phyloP scores from a whole-genome alignment of 306 rosid genomes.

The Glycine soja region DNA sequence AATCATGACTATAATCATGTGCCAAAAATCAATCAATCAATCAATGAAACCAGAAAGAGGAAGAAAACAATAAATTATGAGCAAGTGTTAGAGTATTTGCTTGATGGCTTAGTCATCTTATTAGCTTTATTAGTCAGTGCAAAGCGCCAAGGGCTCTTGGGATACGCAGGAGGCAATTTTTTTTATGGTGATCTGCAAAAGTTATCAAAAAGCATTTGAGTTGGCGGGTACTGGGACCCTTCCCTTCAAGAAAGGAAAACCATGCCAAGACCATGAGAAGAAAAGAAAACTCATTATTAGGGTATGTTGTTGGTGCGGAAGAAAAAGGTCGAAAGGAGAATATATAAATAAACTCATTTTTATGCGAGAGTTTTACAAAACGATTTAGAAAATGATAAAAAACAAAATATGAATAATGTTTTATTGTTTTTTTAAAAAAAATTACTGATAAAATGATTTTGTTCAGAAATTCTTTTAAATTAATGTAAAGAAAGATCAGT shows the following conservation, averaged over 20 bases:
- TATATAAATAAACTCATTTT: neutral
- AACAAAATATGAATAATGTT: too few relatives aligned
- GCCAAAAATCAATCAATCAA: neutral
- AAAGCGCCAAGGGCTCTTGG: constrained; percentile 2
- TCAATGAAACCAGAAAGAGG: neutral
- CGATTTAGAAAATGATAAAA: too few relatives aligned
- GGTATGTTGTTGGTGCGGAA: too few relatives aligned
- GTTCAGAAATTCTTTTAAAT: too few relatives aligned
- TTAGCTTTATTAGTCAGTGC: neutral
- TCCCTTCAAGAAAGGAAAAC: neutral
- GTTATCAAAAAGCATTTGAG: too few relatives aligned
- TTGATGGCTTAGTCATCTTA: neutral
- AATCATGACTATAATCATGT: neutral
- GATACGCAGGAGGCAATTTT: neutral
- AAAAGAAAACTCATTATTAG: too few relatives aligned
- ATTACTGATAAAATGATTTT: too few relatives aligned
- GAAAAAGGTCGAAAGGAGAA: neutral
- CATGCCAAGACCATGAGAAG: neutral
- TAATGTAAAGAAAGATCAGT: too few relatives aligned
- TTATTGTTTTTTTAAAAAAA: too few relatives aligned
- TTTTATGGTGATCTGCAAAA: too few relatives aligned
- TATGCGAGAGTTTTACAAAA: neutral
- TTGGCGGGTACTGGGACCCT: too few relatives aligned
- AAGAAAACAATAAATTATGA: too few relatives aligned
- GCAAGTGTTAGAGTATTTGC: constrained; percentile 7